A percentile compares a stretch with the other conserved stretches of the same genome.
These are phyloP conservation scores for Strobilomyces confusus DNA, from an alignment of 768 basidiomycete species.

Conservation along the genomic window DNA sequence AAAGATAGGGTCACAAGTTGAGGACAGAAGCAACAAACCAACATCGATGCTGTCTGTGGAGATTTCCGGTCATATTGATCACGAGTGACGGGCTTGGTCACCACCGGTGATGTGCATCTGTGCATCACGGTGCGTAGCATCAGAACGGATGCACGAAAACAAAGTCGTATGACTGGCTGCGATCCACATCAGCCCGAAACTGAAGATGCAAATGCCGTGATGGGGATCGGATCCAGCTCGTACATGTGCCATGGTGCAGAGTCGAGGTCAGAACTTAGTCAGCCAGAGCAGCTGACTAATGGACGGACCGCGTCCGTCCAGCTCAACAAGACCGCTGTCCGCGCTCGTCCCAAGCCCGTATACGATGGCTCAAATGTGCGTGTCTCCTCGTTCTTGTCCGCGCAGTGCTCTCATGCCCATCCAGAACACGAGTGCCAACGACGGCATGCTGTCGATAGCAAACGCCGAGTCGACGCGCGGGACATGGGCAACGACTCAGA, in stretches of 20 bases:
- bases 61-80: constrained; percentile 4
- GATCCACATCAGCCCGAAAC: background rate
- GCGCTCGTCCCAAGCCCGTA: too few relatives aligned
- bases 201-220: background rate
- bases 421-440: too few relatives aligned
- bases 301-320: too few relatives aligned
- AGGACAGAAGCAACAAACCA: background rate
- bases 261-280: constrained; percentile 10
- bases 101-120: background rate
- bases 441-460: too few relatives aligned
- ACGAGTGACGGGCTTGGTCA: constrained; percentile 5
- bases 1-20: background rate
- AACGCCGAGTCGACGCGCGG: constrained; percentile 78
- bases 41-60: background rate
- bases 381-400: too few relatives aligned
- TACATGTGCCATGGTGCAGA: too few relatives aligned
- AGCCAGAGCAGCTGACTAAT: constrained; percentile 2
- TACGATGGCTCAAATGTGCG: too few relatives aligned
- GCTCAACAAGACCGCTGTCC: too few relatives aligned
- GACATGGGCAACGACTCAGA: constrained; percentile 82
- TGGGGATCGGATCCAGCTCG: too few relatives aligned
- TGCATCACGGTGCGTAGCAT: background rate
- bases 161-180: constrained; percentile 1
- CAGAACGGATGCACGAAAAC: constrained; percentile 3
- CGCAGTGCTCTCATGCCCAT: too few relatives aligned